Evolutionary conservation across 495 filamentous ascomycete genomes (phyloP).

Genomic region (Aspergillus steynii): DNA sequence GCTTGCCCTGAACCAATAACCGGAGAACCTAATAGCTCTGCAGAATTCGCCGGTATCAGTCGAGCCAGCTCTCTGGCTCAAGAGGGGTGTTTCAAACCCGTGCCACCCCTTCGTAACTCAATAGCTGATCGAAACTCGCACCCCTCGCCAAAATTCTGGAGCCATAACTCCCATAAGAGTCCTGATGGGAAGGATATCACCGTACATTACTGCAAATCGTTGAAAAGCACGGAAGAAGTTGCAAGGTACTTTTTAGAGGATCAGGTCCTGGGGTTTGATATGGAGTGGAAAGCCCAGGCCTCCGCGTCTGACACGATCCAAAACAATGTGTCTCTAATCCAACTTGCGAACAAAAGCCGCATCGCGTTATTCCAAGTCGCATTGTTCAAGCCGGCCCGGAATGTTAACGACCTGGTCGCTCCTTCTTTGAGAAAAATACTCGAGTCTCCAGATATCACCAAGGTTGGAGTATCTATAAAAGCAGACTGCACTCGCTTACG

Average conservation of each 20-base stretch:
- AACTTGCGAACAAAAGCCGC: conserved; percentile 76
- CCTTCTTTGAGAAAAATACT: conserved; percentile 69
- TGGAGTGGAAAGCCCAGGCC: conserved; percentile 74
- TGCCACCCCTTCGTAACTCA: too few relatives aligned
- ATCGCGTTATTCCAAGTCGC: conserved; percentile 82
- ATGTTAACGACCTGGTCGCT: conserved; percentile 57
- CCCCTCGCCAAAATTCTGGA: conserved; percentile 57
- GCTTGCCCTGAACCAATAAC: too few relatives aligned
- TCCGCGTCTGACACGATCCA: conserved; percentile 46
- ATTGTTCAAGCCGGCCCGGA: conserved; percentile 49
- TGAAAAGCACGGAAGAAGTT: conserved; percentile 64
- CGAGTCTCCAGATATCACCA: conserved; percentile 67
- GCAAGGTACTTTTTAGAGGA: conserved; percentile 67
- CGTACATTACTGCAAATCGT: conserved; percentile 75
- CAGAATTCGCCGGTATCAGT: too few relatives aligned
- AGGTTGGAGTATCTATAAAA: conserved; percentile 75
- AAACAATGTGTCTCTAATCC: conserved; percentile 73
- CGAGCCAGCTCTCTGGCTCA: too few relatives aligned
- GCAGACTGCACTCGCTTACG: conserved; percentile 71
- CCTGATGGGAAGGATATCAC: conserved; percentile 48
- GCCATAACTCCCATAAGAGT: conserved; percentile 61
- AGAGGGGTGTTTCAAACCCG: too few relatives aligned
- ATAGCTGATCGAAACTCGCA: background rate
- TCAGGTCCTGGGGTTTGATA: conserved; percentile 75
- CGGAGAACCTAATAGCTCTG: too few relatives aligned